Percentiles rank a stretch among this genome's conserved stretches.
phyloP scores from a whole-genome alignment of 352 stramenopile genomes.

The Phytopythium aichiense region DNA sequence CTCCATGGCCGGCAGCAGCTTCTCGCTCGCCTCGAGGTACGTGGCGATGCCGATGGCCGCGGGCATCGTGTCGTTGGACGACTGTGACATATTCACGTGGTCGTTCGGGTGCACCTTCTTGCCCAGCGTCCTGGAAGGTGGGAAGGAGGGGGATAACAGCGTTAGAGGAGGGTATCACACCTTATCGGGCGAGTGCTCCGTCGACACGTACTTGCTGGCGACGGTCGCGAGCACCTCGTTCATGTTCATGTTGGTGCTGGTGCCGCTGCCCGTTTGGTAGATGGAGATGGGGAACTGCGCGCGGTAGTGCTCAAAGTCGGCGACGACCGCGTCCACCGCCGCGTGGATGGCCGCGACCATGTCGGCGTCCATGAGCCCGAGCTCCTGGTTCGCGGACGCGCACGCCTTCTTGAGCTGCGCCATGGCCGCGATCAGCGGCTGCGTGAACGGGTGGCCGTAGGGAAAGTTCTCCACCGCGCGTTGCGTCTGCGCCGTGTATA shows the following conservation, averaged over 20 bases:
- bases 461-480: constrained; percentile 49
- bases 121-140: constrained; percentile 51
- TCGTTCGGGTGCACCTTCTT: constrained; percentile 81
- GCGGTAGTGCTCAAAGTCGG: constrained; percentile 24
- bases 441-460: constrained; percentile 40
- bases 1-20: constrained; percentile 58
- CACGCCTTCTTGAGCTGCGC: constrained; percentile 47
- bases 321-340: constrained; percentile 28
- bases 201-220: constrained; percentile 29
- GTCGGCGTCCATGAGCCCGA: constrained; percentile 30
- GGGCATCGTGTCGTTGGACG: constrained; percentile 63
- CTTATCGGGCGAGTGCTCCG: too few relatives aligned
- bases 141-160: too few relatives aligned
- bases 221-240: constrained; percentile 96
- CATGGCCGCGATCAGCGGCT: constrained; percentile 34
- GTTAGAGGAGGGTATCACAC: too few relatives aligned
- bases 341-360: constrained; percentile 32
- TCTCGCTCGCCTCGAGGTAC: constrained; percentile 44
- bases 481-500: constrained; percentile 55
- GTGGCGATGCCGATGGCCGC: constrained; percentile 48
- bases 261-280: constrained; percentile 92
- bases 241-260: constrained; percentile 98
- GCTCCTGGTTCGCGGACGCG: constrained; percentile 35
- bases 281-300: constrained; percentile 54
- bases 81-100: constrained; percentile 72